Evolutionary conservation across 352 stramenopile species (phyloP), one percentile per base, ranked within the genome.

Genomic region (Blastocystis sp.): DNA sequence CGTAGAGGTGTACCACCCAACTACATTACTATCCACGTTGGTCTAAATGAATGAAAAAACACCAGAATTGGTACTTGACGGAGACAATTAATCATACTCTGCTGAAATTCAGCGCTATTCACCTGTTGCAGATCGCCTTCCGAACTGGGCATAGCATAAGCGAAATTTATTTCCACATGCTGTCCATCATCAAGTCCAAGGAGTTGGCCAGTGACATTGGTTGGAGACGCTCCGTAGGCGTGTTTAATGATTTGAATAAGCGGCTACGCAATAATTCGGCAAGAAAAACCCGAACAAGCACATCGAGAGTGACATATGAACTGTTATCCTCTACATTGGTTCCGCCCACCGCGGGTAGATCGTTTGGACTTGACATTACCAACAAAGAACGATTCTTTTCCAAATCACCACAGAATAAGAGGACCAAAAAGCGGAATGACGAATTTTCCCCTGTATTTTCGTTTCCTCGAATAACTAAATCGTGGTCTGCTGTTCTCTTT

Each of bases 231-330:
- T 20, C 45, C 76, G 7, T 87, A 59, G 15, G 76, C 76, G 34
- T 87, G 76, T 45, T 87, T 87, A 20, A 87, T 68, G 3, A 87
- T 87, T 37, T 87, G 76, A 66, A 80, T 80, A 23, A 80, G 70
- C 9, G 70, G 41, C 70, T 80, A 80, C 15, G 26, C 18, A 23
- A 43, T 63, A 26, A 62, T 50, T 3, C 3, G 8, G 47, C 8
- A 3, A 13, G 41, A 62, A 20, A 18, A 8, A 11, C 23, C 41
- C 62, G 63, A 43, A 80, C 70, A 41, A 80, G 54, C 11, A 63
- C 47, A 23, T 80, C 41, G 47, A 80, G 26, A 80, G 41, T 63
- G 11, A 80, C 39, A 66, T n/a, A 59, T 3, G n/a, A n/a, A 20
- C 56, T 61, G 11, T 80, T 37, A 13, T 80, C 43, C 47, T 37